Percentiles rank a stretch among this genome's conserved stretches.
These are phyloP conservation scores for Wickerhamiella dianesei DNA, from an alignment of 805 yeast species.

Conservation along the genomic window DNA sequence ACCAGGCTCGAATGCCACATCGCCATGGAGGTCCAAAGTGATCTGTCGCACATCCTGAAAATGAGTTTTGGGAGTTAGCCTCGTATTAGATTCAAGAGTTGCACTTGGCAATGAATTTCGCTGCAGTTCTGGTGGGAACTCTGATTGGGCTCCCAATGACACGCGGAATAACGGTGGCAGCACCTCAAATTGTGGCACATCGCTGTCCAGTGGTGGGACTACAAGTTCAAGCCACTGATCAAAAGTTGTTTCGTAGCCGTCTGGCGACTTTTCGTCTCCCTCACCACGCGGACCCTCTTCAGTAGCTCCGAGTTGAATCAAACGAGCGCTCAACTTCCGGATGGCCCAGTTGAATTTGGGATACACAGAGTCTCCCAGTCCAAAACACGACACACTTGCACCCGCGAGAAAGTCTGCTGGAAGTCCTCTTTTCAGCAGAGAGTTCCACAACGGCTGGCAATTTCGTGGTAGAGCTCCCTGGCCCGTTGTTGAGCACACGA, in stretches of 20 bases:
- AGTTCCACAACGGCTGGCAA: slow-evolving; percentile 59
- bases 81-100: too few species aligned
- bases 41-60: slow-evolving; percentile 81
- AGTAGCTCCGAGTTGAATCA: slow-evolving; percentile 67
- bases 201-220: slow-evolving; percentile 2
- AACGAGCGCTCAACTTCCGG: slow-evolving; percentile 62
- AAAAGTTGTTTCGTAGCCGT: slow-evolving; percentile 58
- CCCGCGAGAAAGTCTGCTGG: slow-evolving; percentile 49
- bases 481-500: slow-evolving; percentile 81
- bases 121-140: neutral
- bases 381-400: slow-evolving; percentile 58
- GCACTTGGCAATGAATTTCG: too few species aligned
- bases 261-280: slow-evolving; percentile 73
- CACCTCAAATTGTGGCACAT: slow-evolving; percentile 5
- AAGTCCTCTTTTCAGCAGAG: slow-evolving; percentile 52
- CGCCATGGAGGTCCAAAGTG: slow-evolving; percentile 23
- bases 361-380: slow-evolving; percentile 88
- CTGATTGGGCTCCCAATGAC: too few species aligned
- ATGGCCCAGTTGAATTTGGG: slow-evolving; percentile 82
- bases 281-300: slow-evolving; percentile 68
- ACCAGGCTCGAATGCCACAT: slow-evolving; percentile 42
- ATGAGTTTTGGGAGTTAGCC: slow-evolving; percentile 61
- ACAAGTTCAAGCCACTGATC: slow-evolving; percentile 42
- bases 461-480: slow-evolving; percentile 88
- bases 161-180: slow-evolving; percentile 10